Percentiles rank a stretch among this genome's conserved stretches.
These are phyloP conservation scores for Tuber microsphaerosporum DNA, from an alignment of 495 filamentous ascomycete genomes.

Conservation along the genomic window DNA sequence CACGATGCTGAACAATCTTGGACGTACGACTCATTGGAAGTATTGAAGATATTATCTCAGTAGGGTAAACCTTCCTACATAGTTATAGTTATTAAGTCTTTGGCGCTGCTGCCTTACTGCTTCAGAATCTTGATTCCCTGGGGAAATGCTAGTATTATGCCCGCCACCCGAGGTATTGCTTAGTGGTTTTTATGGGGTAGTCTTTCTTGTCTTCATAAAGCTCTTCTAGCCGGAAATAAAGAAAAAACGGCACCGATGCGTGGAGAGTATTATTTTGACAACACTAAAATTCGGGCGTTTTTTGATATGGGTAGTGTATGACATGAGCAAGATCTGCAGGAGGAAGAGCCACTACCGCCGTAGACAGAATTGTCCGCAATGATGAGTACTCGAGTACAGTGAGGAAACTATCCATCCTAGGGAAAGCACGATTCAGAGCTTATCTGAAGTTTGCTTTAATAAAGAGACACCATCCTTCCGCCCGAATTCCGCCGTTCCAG, in stretches of 20 bases:
- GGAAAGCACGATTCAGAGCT: not conserved
- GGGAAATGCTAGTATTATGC: not conserved
- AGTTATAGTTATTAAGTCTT: not conserved
- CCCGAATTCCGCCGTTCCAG: not conserved
- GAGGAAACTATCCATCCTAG: not conserved
- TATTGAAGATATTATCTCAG: not conserved
- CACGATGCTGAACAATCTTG: not conserved
- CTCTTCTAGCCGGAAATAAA: not conserved
- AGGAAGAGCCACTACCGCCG: slow-evolving; percentile 10
- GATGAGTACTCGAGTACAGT: not conserved
- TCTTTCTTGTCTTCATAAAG: slow-evolving; percentile 5
- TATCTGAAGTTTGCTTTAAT: not conserved
- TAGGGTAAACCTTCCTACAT: not conserved
- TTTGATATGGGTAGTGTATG: slow-evolving; percentile 15
- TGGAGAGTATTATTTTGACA: slow-evolving; percentile 22
- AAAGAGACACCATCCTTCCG: not conserved
- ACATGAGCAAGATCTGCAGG: slow-evolving; percentile 26
- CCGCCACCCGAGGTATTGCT: slow-evolving; percentile 9
- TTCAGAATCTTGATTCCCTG: not conserved
- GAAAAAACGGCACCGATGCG: slow-evolving; percentile 9
- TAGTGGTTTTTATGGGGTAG: slow-evolving; percentile 6
- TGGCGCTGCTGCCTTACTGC: slow-evolving; percentile 1
- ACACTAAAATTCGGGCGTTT: slow-evolving; percentile 18
- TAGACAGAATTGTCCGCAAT: slow-evolving; percentile 11
- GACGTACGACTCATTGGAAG: not conserved